Percentiles rank a stretch among this genome's conserved stretches.
Conservation (phyloP, 2,329 filamentous ascomycete species). For the Zasmidium angulare region DNA sequence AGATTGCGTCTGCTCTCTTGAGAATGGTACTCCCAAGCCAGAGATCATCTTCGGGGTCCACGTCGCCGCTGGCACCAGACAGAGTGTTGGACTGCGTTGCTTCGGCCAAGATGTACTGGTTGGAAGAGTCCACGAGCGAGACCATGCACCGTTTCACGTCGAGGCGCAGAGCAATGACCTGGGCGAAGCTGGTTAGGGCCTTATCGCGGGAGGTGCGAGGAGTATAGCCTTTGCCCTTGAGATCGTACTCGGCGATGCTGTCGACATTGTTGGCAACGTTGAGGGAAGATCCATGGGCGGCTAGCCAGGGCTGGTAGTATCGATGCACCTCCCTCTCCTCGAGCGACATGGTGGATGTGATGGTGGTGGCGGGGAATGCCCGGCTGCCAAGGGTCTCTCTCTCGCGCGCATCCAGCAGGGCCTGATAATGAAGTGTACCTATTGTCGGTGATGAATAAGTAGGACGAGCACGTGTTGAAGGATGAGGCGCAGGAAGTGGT, state of each 20-base stretch:
- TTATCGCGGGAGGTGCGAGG: constrained; percentile 30
- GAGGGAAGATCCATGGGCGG: constrained; percentile 24
- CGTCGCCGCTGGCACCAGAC: constrained; percentile 9
- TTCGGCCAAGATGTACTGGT: constrained; percentile 54
- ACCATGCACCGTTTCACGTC: constrained; percentile 38
- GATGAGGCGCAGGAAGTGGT: background rate
- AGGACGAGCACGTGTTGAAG: background rate
- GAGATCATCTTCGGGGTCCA: constrained; percentile 29
- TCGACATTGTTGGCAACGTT: constrained; percentile 29
- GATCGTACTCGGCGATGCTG: constrained; percentile 21
- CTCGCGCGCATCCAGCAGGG: no score
- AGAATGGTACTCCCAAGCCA: constrained; percentile 36
- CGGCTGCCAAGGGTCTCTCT: no score
- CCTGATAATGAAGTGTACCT: no score
- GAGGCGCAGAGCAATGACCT: constrained; percentile 40
- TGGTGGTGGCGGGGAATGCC: no score
- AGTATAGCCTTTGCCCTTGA: constrained; percentile 25
- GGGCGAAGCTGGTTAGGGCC: constrained; percentile 48
- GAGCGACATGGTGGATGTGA: background rate
- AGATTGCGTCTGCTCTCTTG: constrained; percentile 36
- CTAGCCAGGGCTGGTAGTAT: constrained; percentile 27
- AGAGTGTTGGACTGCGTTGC: constrained; percentile 40
- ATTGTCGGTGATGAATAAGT: no score
- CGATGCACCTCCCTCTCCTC: constrained; percentile 12
- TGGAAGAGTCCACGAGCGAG: constrained; percentile 49